Evolutionary conservation across 345 rosid genomes (phyloP).

Genomic region (Isatis tinctoria): DNA sequence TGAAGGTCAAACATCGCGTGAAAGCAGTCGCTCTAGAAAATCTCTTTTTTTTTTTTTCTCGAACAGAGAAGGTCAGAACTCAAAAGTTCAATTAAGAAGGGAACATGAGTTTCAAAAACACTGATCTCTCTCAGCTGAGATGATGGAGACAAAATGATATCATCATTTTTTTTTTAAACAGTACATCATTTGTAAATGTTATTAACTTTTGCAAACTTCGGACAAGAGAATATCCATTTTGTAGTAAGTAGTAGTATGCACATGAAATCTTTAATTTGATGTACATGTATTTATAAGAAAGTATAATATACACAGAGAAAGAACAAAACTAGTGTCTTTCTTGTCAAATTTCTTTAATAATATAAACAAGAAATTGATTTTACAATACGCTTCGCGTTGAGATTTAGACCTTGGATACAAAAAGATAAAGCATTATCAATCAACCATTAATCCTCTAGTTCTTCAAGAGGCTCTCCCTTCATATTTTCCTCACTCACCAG

Average conservation of each 20-base stretch:
- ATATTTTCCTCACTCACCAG: slow-evolving; percentile 14
- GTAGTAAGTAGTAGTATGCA: neutral
- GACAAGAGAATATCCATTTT: neutral
- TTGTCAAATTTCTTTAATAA: slow-evolving; percentile 17
- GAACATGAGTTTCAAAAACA: too few species aligned
- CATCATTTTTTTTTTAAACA: neutral
- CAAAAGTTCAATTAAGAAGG: too few species aligned
- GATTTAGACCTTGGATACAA: slow-evolving; percentile 16
- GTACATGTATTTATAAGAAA: neutral
- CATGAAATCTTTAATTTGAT: neutral
- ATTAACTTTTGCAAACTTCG: neutral
- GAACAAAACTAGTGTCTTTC: slow-evolving; percentile 10
- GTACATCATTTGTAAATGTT: neutral
- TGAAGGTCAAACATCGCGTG: too few species aligned
- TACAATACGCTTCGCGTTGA: slow-evolving; percentile 10
- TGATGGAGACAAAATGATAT: too few species aligned
- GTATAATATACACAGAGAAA: slow-evolving; percentile 19
- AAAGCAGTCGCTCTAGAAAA: too few species aligned
- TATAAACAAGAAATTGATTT: slow-evolving; percentile 21
- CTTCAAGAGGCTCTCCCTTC: slow-evolving; percentile 18
- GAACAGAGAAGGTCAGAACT: too few species aligned
- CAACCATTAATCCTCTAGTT: slow-evolving; percentile 1
- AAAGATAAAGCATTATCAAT: slow-evolving; percentile 9
- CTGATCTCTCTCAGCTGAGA: too few species aligned
- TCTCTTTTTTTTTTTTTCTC: too few species aligned